Evolutionary conservation across 345 rosid species (phyloP), one percentile per base, ranked within the genome.

Genomic region (Camelina sativa): DNA sequence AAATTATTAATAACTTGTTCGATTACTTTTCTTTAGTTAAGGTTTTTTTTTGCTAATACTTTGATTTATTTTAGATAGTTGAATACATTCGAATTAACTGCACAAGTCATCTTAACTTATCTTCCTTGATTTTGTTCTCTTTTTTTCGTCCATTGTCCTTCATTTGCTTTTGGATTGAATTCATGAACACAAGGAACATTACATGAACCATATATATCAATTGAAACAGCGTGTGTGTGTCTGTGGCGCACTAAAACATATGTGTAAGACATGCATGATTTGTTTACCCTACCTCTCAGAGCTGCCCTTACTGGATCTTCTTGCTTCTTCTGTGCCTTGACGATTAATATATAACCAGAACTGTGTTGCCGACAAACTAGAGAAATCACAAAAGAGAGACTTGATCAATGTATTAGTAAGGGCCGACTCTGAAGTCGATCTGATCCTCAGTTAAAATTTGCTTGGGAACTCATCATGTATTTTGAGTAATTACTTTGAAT

Each of bases 221-320:
- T n/a, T 44, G 20, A 15, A 62, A 35, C n/a, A 32, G 30, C 5
- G 30, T 28, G 62, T 30, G 15, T 12, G 6, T 41, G 25, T 10
- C 17, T 53, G 51, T 38, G 72, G 51, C 25, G 28, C 53, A 55
- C 12, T 16, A n/a, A 25, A 16, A 40, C 51, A 40, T 25, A 15
- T 32, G 62, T 57, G 62, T 57, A 15, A 19, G 30, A 32, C 62
- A 34, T 58, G 25, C 62, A 57, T 34, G 23, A n/a, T 57, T 57
- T 57, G 1, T 25, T 28, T 6, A 1, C 59, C 61, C 6, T 25
- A 30, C 16, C 41, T 57, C 22, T 56, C 3, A 56, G 20, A 15
- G 20, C 52, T 47, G 19, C n/a, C 13, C 11, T n/a, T 38, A 19
- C 28, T 8, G 46, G 15, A 8, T 34, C 34, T 34, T 50, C 34